Evolutionary conservation across 768 basidiomycete genomes (phyloP), one percentile per base, ranked within the genome.

Genomic region (Termitomyces sp.): DNA sequence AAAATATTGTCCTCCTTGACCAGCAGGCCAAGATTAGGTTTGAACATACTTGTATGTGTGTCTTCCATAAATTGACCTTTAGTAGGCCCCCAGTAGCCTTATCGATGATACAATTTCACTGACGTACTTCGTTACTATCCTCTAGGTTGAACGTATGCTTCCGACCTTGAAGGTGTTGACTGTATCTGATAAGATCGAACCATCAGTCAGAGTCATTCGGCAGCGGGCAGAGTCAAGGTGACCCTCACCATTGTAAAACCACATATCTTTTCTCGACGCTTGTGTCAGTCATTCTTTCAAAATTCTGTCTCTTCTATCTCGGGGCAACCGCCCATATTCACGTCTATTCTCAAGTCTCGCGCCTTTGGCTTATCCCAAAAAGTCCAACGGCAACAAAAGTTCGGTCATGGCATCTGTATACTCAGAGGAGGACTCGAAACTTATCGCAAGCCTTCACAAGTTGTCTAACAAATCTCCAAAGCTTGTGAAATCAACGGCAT

Each of bases 401-500:
- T 39, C 50, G 7, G 49, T 48, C 40, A 63, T 63, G 62, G 56
- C 62, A 3, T 47, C 56, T 9, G 32, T 42, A 11, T 59, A 57
- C 39, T 56, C 55, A 13, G 52, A 55, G 3, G 58, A 77, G 45
- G 84, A 90, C 62, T 84, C 85, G 0, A 69, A 81, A 33, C 82
- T 93, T 57, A 74, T 93, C 59, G 64, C 72, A 0, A 71, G 76
- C 39, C 78, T 93, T 23, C 64, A 75, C 54, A 64, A 63, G 2
- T 64, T 91, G 15, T 79, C 86, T 6, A 73, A 76, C 36, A 78
- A 75, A 48, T 76, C 75, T 0, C 79, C 83, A 3, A 89, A 86
- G 65, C 83, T 93, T 47, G 79, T 92, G 52, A 79, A 76, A 44
- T 83, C 83, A 2, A 75, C 79, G 0, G 62, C 69, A 2, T 86